phyloP scores from a whole-genome alignment of 805 yeast species.

The Kazachstania martiniae region DNA sequence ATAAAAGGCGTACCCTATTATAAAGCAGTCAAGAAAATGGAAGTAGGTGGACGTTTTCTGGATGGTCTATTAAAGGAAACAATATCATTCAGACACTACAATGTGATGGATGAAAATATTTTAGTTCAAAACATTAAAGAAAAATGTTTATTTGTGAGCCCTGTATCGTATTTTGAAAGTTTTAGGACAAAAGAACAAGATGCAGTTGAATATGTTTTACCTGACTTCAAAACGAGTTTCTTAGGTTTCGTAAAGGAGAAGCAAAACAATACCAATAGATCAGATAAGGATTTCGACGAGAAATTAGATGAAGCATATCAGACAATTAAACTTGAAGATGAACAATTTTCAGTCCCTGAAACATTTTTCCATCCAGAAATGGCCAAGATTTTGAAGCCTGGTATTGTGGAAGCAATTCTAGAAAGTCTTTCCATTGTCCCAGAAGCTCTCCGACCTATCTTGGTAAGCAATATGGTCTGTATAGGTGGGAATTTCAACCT shows the following conservation, averaged over 20 bases:
- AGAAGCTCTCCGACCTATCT: conserved; percentile 57
- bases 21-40: conserved; percentile 67
- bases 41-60: conserved; percentile 77
- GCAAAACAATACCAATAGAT: conserved; percentile 15
- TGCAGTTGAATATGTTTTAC: conserved; percentile 66
- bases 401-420: conserved; percentile 58
- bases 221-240: conserved; percentile 74
- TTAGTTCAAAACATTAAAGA: conserved; percentile 82
- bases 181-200: conserved; percentile 22
- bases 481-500: conserved; percentile 77
- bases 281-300: conserved; percentile 41
- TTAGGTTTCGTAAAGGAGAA: conserved; percentile 54
- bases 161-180: conserved; percentile 35
- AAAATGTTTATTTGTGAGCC: conserved; percentile 33
- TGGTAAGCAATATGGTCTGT: conserved; percentile 67
- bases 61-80: conserved; percentile 78
- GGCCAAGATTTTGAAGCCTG: conserved; percentile 67
- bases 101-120: conserved; percentile 83
- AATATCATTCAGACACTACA: conserved; percentile 83
- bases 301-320: too few relatives aligned
- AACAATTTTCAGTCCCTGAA: conserved; percentile 83
- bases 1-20: conserved; percentile 67
- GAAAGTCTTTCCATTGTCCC: conserved; percentile 65
- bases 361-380: conserved; percentile 77
- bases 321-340: conserved; percentile 61